A percentile compares a stretch with the other conserved stretches of the same genome.
Conservation (phyloP, 345 rosid species). For the Cochlearia excelsa region DNA sequence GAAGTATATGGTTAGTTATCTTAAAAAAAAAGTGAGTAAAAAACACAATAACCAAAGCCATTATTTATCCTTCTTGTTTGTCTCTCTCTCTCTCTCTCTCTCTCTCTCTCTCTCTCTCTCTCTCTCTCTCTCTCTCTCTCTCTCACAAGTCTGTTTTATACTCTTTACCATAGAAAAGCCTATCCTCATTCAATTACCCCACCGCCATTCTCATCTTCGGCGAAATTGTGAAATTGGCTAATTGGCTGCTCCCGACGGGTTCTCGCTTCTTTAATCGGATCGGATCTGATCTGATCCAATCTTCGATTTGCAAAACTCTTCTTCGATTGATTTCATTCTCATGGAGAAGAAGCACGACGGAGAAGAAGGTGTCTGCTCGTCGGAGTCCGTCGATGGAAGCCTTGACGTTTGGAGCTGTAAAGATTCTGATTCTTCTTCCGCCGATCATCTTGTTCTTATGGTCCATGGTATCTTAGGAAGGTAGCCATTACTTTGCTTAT, state of each 20-base stretch:
- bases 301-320: no score
- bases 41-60: no score
- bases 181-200: not conserved
- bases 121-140: no score
- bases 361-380: slow-evolving; percentile 57
- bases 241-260: no score
- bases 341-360: slow-evolving; percentile 23
- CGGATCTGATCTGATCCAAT: slow-evolving; percentile 4
- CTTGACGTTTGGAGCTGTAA: slow-evolving; percentile 72
- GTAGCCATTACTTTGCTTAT: slow-evolving; percentile 27
- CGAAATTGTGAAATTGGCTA: slow-evolving; percentile 1
- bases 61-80: no score
- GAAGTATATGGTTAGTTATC: no score
- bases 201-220: not conserved
- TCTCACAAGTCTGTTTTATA: no score
- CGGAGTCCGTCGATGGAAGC: slow-evolving; percentile 65
- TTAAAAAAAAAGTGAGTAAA: no score
- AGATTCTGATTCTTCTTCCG: slow-evolving; percentile 56
- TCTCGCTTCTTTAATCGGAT: not conserved
- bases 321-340: not conserved
- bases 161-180: no score
- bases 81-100: no score
- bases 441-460: slow-evolving; percentile 97
- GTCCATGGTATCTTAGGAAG: slow-evolving; percentile 96
- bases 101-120: no score